Evolutionary conservation across 805 yeast species (phyloP), one percentile per base, ranked within the genome.

Genomic region (Metschnikowia peoriensis): DNA sequence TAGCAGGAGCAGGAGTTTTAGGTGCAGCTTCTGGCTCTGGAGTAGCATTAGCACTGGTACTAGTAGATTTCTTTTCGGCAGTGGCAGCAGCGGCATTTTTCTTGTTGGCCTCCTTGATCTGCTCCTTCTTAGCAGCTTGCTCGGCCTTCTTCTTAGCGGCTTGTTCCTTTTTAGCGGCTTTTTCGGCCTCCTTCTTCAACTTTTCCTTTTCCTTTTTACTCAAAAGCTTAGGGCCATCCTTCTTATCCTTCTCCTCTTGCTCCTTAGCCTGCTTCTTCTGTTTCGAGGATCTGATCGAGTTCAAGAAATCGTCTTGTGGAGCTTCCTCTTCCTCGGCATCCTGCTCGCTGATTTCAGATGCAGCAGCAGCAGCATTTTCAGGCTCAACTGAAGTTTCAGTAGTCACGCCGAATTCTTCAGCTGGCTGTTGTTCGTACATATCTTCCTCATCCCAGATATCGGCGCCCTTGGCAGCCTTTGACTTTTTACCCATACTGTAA

Each of bases 161-260:
- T 54, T 84, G 82, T 62, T 89, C 96, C 75, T 89, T 91, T 86
- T 93, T 93, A 71, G 85, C 81, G 62, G 86, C 89, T 78, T 93
- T 93, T 67, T 88, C 96, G 59, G 82, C 84, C 70, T 92, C 97
- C 70, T 93, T 96, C 83, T 89, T 89, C 71, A 94, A 96, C 76
- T 86, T 92, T 75, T 93, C 96, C 73, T 88, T 88, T 66, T 88
- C 98, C 73, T 93, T 91, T 81, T 93, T 94, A 52, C 93, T 83
- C 71, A 92, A 90, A 66, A 91, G 78, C 58, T 83, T 80, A 45
- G 93, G 90, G 32, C 82, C 90, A 46, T 78, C 82, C 46, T 75
- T 69, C 48, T 69, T 67, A 54, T 75, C 73, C 62, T 69, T 73
- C 81, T 61, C 82, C 55, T 81, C 83, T 50, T 83, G 85, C 54